A percentile compares a stretch with the other conserved stretches of the same genome.
phyloP scores from a whole-genome alignment of 805 yeast genomes.

The Starmerella bombicola region DNA sequence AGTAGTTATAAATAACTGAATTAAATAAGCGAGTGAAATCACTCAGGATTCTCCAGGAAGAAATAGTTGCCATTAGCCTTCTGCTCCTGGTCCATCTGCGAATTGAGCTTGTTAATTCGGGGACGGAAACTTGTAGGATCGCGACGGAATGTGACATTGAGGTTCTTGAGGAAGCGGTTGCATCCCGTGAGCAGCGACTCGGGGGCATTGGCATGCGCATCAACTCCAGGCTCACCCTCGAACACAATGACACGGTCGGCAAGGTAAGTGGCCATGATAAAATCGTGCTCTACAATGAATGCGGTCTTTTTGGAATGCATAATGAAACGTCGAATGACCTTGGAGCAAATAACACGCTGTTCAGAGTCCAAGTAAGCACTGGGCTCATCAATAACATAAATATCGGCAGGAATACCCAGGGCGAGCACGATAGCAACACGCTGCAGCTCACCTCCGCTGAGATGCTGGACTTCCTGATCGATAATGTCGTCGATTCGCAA shows the following conservation, averaged over 20 bases:
- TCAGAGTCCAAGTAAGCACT: slow-evolving; percentile 98
- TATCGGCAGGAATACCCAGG: slow-evolving; percentile 88
- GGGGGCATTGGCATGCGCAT: slow-evolving; percentile 77
- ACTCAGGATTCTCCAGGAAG: slow-evolving; percentile 65
- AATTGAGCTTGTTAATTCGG: slow-evolving; percentile 91
- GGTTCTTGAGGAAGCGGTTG: slow-evolving; percentile 89
- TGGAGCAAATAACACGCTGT: slow-evolving; percentile 98
- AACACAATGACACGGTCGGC: slow-evolving; percentile 98
- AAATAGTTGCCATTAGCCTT: slow-evolving; percentile 85
- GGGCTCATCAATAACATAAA: slow-evolving; percentile 95
- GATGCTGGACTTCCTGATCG: slow-evolving; percentile 93
- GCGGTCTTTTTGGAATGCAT: slow-evolving; percentile 96
- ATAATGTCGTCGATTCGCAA: slow-evolving; percentile 83
- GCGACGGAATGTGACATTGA: slow-evolving; percentile 97
- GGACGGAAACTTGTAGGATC: slow-evolving; percentile 98
- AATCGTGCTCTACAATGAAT: slow-evolving; percentile 99
- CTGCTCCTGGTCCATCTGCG: slow-evolving; percentile 99
- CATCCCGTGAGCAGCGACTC: slow-evolving; percentile 94
- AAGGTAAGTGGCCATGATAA: slow-evolving; percentile 98
- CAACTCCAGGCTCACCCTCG: slow-evolving; percentile 84
- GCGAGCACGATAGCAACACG: slow-evolving; percentile 96
- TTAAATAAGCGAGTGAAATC: no score
- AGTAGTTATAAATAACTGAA: no score
- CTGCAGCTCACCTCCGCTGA: slow-evolving; percentile 99
- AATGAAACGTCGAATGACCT: slow-evolving; percentile 93